Evolutionary conservation across 345 rosid species (phyloP).

Genomic region (Isatis tinctoria): DNA sequence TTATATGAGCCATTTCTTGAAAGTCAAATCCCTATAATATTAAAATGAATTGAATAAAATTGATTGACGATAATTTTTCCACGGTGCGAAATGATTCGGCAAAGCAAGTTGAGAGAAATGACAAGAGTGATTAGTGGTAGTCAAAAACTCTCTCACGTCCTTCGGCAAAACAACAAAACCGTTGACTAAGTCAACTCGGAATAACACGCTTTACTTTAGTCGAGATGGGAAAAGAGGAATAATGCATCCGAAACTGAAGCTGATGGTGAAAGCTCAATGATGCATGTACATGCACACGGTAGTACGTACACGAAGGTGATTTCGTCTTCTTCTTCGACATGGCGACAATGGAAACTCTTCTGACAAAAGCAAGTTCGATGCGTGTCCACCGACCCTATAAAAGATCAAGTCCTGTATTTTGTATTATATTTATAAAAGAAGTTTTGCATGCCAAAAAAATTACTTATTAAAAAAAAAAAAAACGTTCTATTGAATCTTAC

Average conservation of each 20-base stretch:
- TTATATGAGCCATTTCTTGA: neutral
- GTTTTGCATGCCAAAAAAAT: too few species aligned
- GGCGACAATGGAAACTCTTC: neutral
- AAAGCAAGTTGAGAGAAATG: slow-evolving; percentile 8
- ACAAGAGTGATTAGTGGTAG: neutral
- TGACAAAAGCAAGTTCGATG: neutral
- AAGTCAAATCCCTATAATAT: neutral
- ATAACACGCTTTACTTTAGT: neutral
- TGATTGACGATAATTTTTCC: neutral
- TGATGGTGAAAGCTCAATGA: neutral
- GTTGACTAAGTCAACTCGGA: neutral
- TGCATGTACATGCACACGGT: neutral
- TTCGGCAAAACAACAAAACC: neutral
- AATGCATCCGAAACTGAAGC: neutral
- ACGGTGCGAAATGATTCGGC: slow-evolving; percentile 14
- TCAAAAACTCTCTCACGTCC: neutral
- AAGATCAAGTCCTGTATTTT: too few species aligned
- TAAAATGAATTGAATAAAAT: neutral
- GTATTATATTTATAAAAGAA: too few species aligned
- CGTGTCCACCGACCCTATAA: neutral
- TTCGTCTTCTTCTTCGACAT: too few species aligned
- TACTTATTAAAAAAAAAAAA: too few species aligned
- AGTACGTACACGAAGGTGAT: neutral
- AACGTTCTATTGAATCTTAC: neutral
- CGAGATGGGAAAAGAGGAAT: neutral